Percentiles rank a stretch among this genome's conserved stretches.
phyloP scores from a whole-genome alignment of 1,139 yeast genomes.

The Eremothecium gossypii region DNA sequence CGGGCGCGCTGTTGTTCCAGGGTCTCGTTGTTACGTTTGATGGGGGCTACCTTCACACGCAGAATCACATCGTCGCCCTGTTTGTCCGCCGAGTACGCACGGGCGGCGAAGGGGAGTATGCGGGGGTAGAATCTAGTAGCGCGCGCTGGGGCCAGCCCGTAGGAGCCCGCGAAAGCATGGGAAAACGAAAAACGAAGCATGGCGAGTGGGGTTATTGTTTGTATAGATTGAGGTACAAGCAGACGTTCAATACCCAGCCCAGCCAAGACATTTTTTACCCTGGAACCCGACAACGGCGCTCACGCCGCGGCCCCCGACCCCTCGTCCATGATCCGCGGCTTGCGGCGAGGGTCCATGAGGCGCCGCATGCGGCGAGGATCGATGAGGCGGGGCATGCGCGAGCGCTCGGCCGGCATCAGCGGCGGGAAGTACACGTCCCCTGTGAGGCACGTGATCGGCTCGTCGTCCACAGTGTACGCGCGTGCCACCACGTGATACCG shows the following conservation, averaged over 20 bases:
- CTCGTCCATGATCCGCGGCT: not conserved
- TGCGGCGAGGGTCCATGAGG: not conserved
- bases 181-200: too few species aligned
- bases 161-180: too few species aligned
- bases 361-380: not conserved
- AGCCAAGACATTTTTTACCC: too few species aligned
- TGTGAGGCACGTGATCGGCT: constrained; percentile 72
- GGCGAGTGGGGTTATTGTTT: too few species aligned
- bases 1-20: constrained; percentile 75
- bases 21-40: constrained; percentile 67
- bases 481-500: constrained; percentile 76
- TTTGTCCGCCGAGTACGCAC: constrained; percentile 2
- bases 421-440: constrained; percentile 63
- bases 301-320: too few species aligned
- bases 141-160: too few species aligned
- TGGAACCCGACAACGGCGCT: too few species aligned
- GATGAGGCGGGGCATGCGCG: not conserved
- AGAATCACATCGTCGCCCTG: constrained; percentile 18
- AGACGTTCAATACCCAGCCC: too few species aligned
- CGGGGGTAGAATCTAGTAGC: too few species aligned
- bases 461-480: constrained; percentile 79
- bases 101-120: not conserved
- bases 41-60: constrained; percentile 58
- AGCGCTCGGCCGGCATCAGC: constrained; percentile 1
- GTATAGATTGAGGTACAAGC: too few species aligned